These are phyloP conservation scores for Cynanchum wilfordii DNA, from an alignment of 257 asterid species.

Conservation along the genomic window DNA sequence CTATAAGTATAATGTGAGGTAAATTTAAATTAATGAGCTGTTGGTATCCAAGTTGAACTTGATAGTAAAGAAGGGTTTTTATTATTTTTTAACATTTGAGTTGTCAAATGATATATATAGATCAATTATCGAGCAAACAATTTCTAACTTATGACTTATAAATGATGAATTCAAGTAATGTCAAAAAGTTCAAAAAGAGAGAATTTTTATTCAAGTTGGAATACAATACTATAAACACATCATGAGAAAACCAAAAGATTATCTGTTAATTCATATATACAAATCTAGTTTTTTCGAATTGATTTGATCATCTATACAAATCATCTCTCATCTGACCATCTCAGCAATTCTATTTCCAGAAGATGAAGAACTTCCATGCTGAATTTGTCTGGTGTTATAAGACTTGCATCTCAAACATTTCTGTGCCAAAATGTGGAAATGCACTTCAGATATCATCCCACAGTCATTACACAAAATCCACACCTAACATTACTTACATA, in stretches of 20 bases:
- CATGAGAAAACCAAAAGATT: neutral
- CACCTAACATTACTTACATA: slow-evolving; percentile 26
- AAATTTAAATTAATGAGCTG: no score
- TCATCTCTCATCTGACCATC: slow-evolving; percentile 24
- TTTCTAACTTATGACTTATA: neutral
- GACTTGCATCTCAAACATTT: slow-evolving; percentile 57
- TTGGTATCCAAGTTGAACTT: no score
- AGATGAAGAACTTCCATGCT: slow-evolving; percentile 28
- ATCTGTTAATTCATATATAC: neutral
- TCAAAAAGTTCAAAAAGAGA: no score
- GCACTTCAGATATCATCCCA: slow-evolving; percentile 46
- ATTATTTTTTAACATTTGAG: no score
- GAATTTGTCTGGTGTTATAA: slow-evolving; percentile 53
- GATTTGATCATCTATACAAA: no score
- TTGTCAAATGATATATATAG: no score
- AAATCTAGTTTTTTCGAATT: neutral
- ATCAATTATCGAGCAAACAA: no score
- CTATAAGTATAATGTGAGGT: no score
- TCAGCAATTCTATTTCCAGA: slow-evolving; percentile 21
- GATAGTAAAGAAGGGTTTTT: no score
- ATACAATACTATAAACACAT: neutral
- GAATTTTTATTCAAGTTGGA: no score
- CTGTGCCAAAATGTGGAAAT: slow-evolving; percentile 46
- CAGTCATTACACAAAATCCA: slow-evolving; percentile 71
- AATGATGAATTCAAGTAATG: neutral